Evolutionary conservation across 1,284 basidiomycete species (phyloP), one percentile per base, ranked within the genome.

Genomic region (Gomphus sp.): DNA sequence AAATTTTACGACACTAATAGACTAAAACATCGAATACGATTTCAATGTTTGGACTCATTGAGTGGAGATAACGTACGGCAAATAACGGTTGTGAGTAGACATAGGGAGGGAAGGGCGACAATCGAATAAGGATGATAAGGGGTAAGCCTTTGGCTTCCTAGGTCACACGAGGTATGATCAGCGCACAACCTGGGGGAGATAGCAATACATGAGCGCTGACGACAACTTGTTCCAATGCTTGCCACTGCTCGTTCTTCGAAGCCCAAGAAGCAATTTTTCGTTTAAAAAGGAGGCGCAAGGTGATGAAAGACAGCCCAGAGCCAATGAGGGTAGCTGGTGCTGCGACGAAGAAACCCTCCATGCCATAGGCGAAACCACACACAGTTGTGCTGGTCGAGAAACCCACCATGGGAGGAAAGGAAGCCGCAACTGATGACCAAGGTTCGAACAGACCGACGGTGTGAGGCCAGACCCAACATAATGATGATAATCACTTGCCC

Each of bases 101-200:
- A 88, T 88, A 87, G 18, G 90, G 89, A 56, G 90, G 89, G 67
- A 93, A 81, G 2, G 91, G 86, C 6, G 87, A 91, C 22, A 89
- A 70, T n/a, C 90, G 82, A 63, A 92, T 85, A 50, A 93, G 77
- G 63, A 90, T 79, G 50, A 93, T 89, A 25, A 93, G 72, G 16
- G 85, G 85, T 12, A 92, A 73, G 7, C 89, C 87, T 67, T 84
- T 87, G 11, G 82, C 78, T 63, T 73, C 75, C 87, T 89, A 34
- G 25, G 3, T 16, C 37, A 34, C 45, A 34, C 37, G 63, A 12
- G 53, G 62, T 64, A 53, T 44, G 60, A 31, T 61, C 18, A 39
- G 54, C 11, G 10, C 3, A 22, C 22, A 36, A 18, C 52, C 14
- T 22, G 52, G 43, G 59, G n/a, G 25, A 58, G 51, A 49, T 45